A percentile compares a stretch with the other conserved stretches of the same genome.
Evolutionary conservation across 768 basidiomycete species (phyloP).

Genomic region (Phylloporus sp.): DNA sequence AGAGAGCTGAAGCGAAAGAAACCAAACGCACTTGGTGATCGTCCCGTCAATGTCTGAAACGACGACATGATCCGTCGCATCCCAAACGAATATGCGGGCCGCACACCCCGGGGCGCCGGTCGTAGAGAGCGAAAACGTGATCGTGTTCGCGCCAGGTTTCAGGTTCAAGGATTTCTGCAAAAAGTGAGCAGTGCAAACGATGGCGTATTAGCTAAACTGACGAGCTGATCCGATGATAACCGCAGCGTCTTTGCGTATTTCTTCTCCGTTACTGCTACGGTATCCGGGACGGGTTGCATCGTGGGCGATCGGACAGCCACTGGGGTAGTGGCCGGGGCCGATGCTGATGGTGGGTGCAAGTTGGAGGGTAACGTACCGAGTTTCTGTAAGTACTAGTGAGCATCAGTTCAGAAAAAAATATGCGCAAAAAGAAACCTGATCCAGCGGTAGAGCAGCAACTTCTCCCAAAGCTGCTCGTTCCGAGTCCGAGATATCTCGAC

Average conservation of each 20-base stretch:
- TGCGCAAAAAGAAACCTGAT: conserved; percentile 15
- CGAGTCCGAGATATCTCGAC: conserved; percentile 33
- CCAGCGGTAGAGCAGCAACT: conserved; percentile 21
- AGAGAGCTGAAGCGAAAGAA: neutral
- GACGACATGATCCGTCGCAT: conserved; percentile 83
- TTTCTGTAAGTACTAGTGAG: conserved; percentile 14
- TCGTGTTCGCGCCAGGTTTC: conserved; percentile 81
- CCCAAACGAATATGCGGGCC: conserved; percentile 94
- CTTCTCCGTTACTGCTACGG: conserved; percentile 27
- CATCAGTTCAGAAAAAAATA: neutral
- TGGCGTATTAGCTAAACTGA: conserved; percentile 32
- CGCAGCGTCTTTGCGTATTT: conserved; percentile 90
- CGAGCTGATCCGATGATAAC: conserved; percentile 91
- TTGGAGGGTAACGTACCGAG: neutral
- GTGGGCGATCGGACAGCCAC: conserved; percentile 15
- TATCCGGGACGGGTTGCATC: conserved; percentile 26
- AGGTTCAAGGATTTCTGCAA: conserved; percentile 79
- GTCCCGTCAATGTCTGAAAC: conserved; percentile 99
- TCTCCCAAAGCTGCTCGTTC: conserved; percentile 23
- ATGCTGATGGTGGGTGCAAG: conserved; percentile 33
- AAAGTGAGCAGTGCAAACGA: neutral
- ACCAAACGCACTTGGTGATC: conserved; percentile 84
- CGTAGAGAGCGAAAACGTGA: conserved; percentile 89
- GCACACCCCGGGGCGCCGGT: conserved; percentile 80
- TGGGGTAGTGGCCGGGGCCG: conserved; percentile 46